Conservation (phyloP, 805 yeast genomes). For the Tetrapisispora phaffii region DNA sequence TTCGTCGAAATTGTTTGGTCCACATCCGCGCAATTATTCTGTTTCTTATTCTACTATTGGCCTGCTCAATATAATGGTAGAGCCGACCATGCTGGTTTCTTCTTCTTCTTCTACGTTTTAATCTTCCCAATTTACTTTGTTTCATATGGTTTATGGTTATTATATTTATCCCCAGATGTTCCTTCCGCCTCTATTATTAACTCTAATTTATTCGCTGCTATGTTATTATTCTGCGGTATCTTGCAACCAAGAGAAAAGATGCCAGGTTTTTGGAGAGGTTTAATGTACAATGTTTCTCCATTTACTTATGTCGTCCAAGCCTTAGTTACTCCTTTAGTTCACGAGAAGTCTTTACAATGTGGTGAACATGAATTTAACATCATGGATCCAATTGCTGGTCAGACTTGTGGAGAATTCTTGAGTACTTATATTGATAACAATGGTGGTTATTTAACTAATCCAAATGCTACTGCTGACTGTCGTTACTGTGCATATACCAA, state of each 20-base stretch:
- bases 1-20: conserved; percentile 42
- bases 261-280: conserved; percentile 41
- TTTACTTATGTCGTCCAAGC: conserved; percentile 40
- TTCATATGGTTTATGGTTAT: conserved; percentile 45
- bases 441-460: conserved; percentile 38
- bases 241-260: conserved; percentile 35
- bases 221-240: conserved; percentile 47
- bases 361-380: conserved; percentile 29
- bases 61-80: conserved; percentile 36
- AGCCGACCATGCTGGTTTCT: conserved; percentile 45
- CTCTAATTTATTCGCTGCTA: conserved; percentile 41
- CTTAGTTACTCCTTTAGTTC: conserved; percentile 33
- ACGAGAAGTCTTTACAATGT: conserved; percentile 33
- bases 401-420: conserved; percentile 42
- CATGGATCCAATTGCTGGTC: conserved; percentile 37
- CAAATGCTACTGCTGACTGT: conserved; percentile 44
- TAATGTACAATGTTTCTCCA: conserved; percentile 38
- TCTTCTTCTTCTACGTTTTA: conserved; percentile 38
- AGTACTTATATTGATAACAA: conserved; percentile 25
- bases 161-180: conserved; percentile 36
- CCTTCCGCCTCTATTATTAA: conserved; percentile 35
- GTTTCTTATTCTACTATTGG: conserved; percentile 41
- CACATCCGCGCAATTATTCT: conserved; percentile 33
- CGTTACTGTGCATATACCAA: conserved; percentile 45
- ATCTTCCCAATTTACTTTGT: conserved; percentile 42